Evolutionary conservation across 257 asterid genomes (phyloP), one percentile per base, ranked within the genome.

Genomic region (Jasminum sambac): DNA sequence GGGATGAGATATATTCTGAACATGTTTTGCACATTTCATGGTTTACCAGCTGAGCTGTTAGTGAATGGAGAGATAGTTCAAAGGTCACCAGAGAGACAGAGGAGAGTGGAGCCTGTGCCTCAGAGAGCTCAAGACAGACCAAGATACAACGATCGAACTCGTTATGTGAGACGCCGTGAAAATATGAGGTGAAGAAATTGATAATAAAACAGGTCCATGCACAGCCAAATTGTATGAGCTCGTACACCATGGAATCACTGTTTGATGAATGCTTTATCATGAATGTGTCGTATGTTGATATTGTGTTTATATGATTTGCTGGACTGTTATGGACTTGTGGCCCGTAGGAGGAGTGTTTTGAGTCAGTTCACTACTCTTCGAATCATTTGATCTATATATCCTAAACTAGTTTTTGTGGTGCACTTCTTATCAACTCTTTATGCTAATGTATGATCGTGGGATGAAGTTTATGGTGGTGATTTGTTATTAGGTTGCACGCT

Each of bases 91-190:
- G 98, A 90, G 88, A 84, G 98, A 72, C 97, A 92, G 66, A 88
- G 91, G 88, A 87, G 98, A 73, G 98, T 92, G 39, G 93, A 88
- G 82, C 98, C 98, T 16, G 93, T 90, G 75, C 95, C 96, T 62
- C 97, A 90, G 74, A 85, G 97, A 79, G 86, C 91, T 58, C 89
- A 85, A 77, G 97, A 90, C 75, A 86, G 98, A 62, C 98, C 98
- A 46, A 84, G 97, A 85, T 92, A 90, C 87, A 90, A 87, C 66
- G 98, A 92, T 40, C 83, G 95, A 72, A 92, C 97, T 19, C 93
- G 98, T 13, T 82, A 90, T 63, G 90, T 82, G 36, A 84, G 96
- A 76, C 97, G 97, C 16, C 94, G 96, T 5, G 93, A 90, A 19
- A 88, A 86, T 71, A 81, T 71, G 70, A 83, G 86, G 43, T 87